These are phyloP conservation scores for Theileria parva DNA, from an alignment of 169 alveolate genomes.

Conservation along the genomic window DNA sequence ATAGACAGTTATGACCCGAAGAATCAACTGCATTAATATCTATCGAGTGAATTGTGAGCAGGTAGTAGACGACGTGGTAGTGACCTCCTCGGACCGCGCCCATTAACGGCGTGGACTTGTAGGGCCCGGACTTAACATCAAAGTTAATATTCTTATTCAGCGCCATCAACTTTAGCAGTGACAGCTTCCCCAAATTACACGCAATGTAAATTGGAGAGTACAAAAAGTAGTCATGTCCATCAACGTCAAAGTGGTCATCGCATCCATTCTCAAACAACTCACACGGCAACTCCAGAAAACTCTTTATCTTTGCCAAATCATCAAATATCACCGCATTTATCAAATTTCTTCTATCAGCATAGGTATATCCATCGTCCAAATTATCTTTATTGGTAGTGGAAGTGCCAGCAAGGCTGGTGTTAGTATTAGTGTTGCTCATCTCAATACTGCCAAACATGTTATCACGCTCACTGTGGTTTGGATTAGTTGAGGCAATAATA, in stretches of 20 bases:
- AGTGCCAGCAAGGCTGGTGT: background rate
- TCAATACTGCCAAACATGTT: background rate
- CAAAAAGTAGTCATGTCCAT: conserved; percentile 25
- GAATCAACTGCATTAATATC: conserved; percentile 78
- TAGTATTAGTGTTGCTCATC: background rate
- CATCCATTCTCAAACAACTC: conserved; percentile 12
- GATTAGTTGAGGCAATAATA: background rate
- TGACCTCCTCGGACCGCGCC: conserved; percentile 84
- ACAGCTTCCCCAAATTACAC: conserved; percentile 70
- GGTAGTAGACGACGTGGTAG: conserved; percentile 67
- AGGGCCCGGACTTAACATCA: conserved; percentile 64
- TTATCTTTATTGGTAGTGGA: background rate
- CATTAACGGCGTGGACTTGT: conserved; percentile 82
- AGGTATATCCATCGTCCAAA: background rate
- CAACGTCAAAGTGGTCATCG: conserved; percentile 7
- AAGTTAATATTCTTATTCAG: conserved; percentile 48
- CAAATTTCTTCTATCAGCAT: conserved; percentile 20
- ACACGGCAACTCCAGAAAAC: conserved; percentile 26
- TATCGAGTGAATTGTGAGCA: conserved; percentile 74
- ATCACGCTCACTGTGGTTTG: too few relatives aligned
- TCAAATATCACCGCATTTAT: conserved; percentile 44
- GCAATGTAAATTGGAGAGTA: conserved; percentile 65
- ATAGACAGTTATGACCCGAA: conserved; percentile 80
- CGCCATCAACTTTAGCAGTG: conserved; percentile 45
- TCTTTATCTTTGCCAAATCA: conserved; percentile 6